phyloP scores from a whole-genome alignment of 1,284 basidiomycete species.

The Ganoderma meredithae region DNA sequence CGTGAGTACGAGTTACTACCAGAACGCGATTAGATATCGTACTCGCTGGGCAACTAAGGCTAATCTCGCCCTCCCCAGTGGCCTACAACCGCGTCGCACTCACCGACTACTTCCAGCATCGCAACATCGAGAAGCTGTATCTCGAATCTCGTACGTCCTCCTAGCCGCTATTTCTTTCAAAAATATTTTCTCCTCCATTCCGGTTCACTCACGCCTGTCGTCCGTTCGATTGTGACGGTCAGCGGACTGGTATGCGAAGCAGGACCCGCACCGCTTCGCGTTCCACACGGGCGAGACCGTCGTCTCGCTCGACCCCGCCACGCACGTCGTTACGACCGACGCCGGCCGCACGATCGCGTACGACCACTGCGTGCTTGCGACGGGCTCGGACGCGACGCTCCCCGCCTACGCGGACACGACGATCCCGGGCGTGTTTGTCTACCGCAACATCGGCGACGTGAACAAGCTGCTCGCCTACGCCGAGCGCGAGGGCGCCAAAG shows the following conservation, averaged over 20 bases:
- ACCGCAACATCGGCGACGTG: constrained; percentile 75
- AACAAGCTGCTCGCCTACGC: constrained; percentile 68
- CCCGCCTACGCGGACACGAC: constrained; percentile 65
- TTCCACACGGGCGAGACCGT: constrained; percentile 66
- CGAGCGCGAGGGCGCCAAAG: constrained; percentile 50
- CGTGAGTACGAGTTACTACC: constrained; percentile 28
- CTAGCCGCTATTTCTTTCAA: too few relatives aligned
- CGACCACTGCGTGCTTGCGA: constrained; percentile 73
- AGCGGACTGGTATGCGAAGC: constrained; percentile 67
- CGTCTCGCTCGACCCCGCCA: constrained; percentile 51
- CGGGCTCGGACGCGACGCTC: constrained; percentile 74
- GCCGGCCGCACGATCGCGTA: constrained; percentile 60
- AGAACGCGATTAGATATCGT: background rate
- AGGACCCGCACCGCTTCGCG: constrained; percentile 58
- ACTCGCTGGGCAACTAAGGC: background rate
- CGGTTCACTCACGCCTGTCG: background rate
- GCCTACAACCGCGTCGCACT: constrained; percentile 63
- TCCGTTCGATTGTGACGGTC: background rate
- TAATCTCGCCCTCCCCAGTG: constrained; percentile 30
- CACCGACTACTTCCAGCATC: constrained; percentile 72
- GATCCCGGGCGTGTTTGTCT: constrained; percentile 70
- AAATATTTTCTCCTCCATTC: background rate
- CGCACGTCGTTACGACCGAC: constrained; percentile 55
- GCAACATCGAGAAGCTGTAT: constrained; percentile 71
- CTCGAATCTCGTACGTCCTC: constrained; percentile 55